Base-by-base conservation (phyloP, 1,284 basidiomycete species). In the Polyporus tsugae region DNA sequence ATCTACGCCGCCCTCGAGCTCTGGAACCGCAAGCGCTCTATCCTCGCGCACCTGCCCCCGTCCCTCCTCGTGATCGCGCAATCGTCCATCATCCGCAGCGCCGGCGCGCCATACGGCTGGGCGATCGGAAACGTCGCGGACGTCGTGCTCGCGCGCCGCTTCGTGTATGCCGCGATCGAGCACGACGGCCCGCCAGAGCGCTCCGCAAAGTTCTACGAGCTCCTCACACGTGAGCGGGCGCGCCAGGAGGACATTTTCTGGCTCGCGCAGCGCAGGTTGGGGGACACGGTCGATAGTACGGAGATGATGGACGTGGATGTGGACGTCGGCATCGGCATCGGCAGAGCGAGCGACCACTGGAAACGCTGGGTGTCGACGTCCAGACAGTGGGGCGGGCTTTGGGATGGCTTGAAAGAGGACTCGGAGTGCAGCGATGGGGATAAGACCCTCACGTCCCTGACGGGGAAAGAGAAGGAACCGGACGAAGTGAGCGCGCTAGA, bases 61-160 rank as follows among this genome's bases (percentile, higher is more conserved):
- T 64, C 65, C 25, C 72, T 78, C n/a, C 42, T 76, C 58, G 11
- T 52, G 9, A 65, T 75, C 59, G 76, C 77, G 4, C 70, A 75
- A 41, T 66, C 62, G 39, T 75, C 75, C 9, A 78, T 78, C 59
- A 69, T 77, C 6, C 75, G 74, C 52, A 67, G 66, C 57, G 44
- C 75, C 0, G 70, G 69, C 19, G 63, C 63, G 0, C 39, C 58
- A 0, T 53, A 44, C 25, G 71, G 66, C 15, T 77, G 74, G 63
- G 68, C 74, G 7, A 67, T 71, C 44, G 77, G 77, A 6, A 78
- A 78, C 65, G 72, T 75, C 46, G 55, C 70, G 19, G 76, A 77
- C 60, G 77, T 78, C 42, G 72, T 75, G 29, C 72, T 77, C 64
- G 77, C 77, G 6, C 76, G 77, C 11, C 71, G 74, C 35, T 62